Evolutionary conservation across 2,329 filamentous ascomycete genomes (phyloP).

Genomic region (Cladophialophora chaetospira): DNA sequence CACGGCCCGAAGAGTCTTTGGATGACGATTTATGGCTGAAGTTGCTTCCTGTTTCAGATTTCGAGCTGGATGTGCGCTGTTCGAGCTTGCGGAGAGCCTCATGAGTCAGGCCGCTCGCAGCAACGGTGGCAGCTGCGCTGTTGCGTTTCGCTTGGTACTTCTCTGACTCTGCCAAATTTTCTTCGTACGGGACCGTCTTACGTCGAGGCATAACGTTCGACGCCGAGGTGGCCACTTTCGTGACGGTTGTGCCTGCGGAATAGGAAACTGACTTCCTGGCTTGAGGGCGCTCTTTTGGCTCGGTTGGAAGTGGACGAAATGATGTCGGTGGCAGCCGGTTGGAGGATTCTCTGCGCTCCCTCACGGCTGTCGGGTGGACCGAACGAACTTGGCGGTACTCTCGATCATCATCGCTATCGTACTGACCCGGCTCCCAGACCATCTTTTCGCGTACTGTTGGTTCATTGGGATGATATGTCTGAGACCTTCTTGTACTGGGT

Average conservation of each 20-base stretch:
- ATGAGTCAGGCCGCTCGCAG: slow-evolving; percentile 26
- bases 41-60: slow-evolving; percentile 32
- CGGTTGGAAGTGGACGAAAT: slow-evolving; percentile 16
- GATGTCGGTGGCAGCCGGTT: slow-evolving; percentile 30
- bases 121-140: slow-evolving; percentile 6
- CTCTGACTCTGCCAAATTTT: slow-evolving; percentile 27
- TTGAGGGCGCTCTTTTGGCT: slow-evolving; percentile 22
- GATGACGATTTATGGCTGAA: slow-evolving; percentile 33
- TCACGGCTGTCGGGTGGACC: slow-evolving; percentile 9
- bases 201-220: slow-evolving; percentile 7
- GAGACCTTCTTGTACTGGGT: slow-evolving; percentile 26
- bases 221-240: slow-evolving; percentile 20
- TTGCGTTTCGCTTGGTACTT: slow-evolving; percentile 27
- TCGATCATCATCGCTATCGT: slow-evolving; percentile 19
- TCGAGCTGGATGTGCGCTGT: slow-evolving; percentile 22
- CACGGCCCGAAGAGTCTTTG: slow-evolving; percentile 31
- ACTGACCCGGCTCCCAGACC: slow-evolving; percentile 15
- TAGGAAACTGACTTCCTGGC: slow-evolving; percentile 26
- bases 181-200: slow-evolving; percentile 17
- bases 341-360: slow-evolving; percentile 24
- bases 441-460: slow-evolving; percentile 9
- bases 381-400: slow-evolving; percentile 16
- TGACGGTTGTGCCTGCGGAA: slow-evolving; percentile 13
- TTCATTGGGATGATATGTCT: slow-evolving; percentile 25
- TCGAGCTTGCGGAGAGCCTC: slow-evolving; percentile 30